Evolutionary conservation across 2,329 filamentous ascomycete genomes (phyloP), one percentile per base, ranked within the genome.

Genomic region (Tympanopsis confertula): DNA sequence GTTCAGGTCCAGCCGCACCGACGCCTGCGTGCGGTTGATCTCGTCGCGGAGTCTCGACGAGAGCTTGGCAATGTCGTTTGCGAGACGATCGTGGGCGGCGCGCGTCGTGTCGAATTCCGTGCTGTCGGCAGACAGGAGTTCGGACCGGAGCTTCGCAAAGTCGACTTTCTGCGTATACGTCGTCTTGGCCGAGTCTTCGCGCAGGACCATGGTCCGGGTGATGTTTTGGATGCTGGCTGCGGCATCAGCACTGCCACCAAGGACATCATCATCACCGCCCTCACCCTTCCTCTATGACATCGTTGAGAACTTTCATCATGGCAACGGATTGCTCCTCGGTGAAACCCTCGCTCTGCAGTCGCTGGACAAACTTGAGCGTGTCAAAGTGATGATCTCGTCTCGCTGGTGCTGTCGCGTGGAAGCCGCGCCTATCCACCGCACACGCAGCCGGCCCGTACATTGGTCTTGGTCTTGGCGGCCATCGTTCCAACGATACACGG

Each of bases 181-280:
- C 19, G 82, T 81, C 54, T 85, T 84, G 52, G 86, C 83, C 44
- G 85, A 78, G 62, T 94, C 91, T 63, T 98, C 91, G 52, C 88
- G 86, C 35, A 94, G 74, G 32, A 98, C 91, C 91, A 98, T 98
- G n/a, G 89, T 96, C 45, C 89, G 80, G 1, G 89, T 96, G 37
- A 98, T 72, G 60, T 96, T 98, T 57, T 95, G 89, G 49, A 98
- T 96, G 56, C 86, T 85, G 45, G 5, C 7, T 2, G 13, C 19
- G 7, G 36, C 45, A 22, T 45, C 38, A 20, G 18, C 30, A 15
- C 10, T 5, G 28, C 12, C 35, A 12, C 12, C n/a, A 12, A 28
- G 12, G 24, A 12, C 12, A 20, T 37, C 37, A 38, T 36, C 22
- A 36, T 30, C 35, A 29, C 17, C 35, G 19, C n/a, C 26, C 52